phyloP scores from a whole-genome alignment of 257 asterid species.

The Sherardia arvensis region DNA sequence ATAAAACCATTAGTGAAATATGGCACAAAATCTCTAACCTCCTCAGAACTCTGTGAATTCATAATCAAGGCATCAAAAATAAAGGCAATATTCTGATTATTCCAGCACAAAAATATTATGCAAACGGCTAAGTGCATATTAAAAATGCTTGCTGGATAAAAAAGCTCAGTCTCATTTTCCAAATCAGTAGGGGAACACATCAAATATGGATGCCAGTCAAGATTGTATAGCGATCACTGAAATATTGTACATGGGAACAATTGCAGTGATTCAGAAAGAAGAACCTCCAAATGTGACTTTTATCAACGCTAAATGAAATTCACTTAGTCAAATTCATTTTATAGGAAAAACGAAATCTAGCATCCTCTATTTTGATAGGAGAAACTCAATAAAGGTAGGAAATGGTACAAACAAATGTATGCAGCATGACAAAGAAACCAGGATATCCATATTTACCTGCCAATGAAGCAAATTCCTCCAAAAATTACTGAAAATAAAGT shows the following conservation, averaged over 20 bases:
- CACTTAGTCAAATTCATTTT: not conserved
- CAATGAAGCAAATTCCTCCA: slow-evolving; percentile 82
- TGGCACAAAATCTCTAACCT: not conserved
- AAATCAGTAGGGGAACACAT: not conserved
- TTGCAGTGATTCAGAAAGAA: not conserved
- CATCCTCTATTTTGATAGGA: not conserved
- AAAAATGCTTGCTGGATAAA: too few relatives aligned
- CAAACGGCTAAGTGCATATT: not conserved
- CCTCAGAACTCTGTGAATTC: not conserved
- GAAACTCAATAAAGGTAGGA: not conserved
- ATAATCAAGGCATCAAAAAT: not conserved
- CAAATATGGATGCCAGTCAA: not conserved
- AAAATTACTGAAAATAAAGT: slow-evolving; percentile 65
- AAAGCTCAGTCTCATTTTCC: not conserved
- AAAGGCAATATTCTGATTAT: not conserved
- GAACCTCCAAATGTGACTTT: not conserved
- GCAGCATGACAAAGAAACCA: not conserved
- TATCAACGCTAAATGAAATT: not conserved
- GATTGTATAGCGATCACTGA: not conserved
- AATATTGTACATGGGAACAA: not conserved
- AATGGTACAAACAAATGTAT: not conserved
- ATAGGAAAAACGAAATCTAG: not conserved
- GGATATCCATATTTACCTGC: slow-evolving; percentile 44
- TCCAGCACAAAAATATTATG: not conserved
- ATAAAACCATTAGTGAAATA: not conserved